Evolutionary conservation across 306 rosid species (phyloP), one percentile per base, ranked within the genome.

Genomic region (Casuarina cunninghamiana): DNA sequence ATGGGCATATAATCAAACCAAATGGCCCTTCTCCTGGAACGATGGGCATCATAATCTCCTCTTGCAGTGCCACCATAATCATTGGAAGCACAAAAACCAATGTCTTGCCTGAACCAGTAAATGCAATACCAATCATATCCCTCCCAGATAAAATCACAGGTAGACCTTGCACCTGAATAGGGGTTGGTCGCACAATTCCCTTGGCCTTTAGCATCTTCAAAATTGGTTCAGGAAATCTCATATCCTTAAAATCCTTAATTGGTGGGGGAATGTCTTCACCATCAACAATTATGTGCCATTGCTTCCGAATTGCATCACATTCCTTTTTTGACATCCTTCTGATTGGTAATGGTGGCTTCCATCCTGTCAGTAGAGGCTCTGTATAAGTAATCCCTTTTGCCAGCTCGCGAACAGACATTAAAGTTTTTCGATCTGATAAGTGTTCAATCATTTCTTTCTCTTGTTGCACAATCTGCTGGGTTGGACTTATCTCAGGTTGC

Each of bases 51-150:
- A 92, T 88, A 53, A 92, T 91, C 72, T 94, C 97, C 87, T 94
- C 98, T 74, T 95, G 98, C 81, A 95, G 62, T 26, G 97, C 97
- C 39, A 95, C 39, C 97, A 95, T 95, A 55, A 95, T 92, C 91
- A 95, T 87, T 2, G 98, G 98, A 80, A 92, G 85, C 81, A 91
- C 97, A 86, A 95, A 95, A 11, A 91, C 97, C 55, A 92, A 75
- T 10, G 97, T 95, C 87, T 95, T 95, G 13, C 98, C 98, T 0
- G 97, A 91, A 0, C 98, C 98, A 0, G 97, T 95, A 75, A 92
- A 95, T 2, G 97, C 98, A 60, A 95, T 95, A 62, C 98, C 98
- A 81, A 95, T 95, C 97, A 92, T 94, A 81, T 92, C 97, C 74
- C 98, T 75, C 15, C 98, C 98, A 0, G 98, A 80, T 54, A 92